phyloP scores from a whole-genome alignment of 345 rosid species.

The Pseudoturritis turrita region DNA sequence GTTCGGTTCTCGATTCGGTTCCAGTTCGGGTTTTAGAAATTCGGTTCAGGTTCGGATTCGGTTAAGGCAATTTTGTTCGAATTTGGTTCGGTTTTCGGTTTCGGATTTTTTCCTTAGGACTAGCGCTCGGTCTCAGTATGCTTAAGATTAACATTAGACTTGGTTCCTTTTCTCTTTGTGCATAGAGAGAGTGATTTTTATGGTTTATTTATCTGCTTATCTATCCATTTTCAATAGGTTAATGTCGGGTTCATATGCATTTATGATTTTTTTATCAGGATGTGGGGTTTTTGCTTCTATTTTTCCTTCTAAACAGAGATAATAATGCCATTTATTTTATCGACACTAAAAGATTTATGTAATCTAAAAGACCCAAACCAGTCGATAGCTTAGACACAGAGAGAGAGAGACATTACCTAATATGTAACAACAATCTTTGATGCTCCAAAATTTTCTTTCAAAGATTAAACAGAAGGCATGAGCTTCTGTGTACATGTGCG shows the following conservation, averaged over 20 bases:
- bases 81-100: too few relatives aligned
- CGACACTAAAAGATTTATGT: constrained; percentile 1
- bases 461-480: constrained; percentile 6
- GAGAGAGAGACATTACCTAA: constrained; percentile 20
- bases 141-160: constrained; percentile 5
- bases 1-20: too few relatives aligned
- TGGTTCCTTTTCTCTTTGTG: constrained; percentile 16
- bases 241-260: not conserved
- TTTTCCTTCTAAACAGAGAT: not conserved
- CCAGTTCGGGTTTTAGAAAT: too few relatives aligned
- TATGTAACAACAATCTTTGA: constrained; percentile 13
- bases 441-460: not conserved
- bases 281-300: not conserved
- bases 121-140: constrained; percentile 14
- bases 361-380: not conserved
- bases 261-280: not conserved
- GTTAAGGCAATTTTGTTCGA: too few relatives aligned
- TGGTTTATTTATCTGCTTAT: constrained; percentile 9
- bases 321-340: constrained; percentile 2
- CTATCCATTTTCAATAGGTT: not conserved
- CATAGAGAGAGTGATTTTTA: not conserved
- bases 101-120: too few relatives aligned
- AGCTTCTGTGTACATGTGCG: constrained; percentile 2
- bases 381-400: constrained; percentile 11
- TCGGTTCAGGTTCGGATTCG: too few relatives aligned